Percentiles rank a stretch among this genome's conserved stretches.
phyloP scores from a whole-genome alignment of 1,139 yeast species.

The Geotrichum reessii region DNA sequence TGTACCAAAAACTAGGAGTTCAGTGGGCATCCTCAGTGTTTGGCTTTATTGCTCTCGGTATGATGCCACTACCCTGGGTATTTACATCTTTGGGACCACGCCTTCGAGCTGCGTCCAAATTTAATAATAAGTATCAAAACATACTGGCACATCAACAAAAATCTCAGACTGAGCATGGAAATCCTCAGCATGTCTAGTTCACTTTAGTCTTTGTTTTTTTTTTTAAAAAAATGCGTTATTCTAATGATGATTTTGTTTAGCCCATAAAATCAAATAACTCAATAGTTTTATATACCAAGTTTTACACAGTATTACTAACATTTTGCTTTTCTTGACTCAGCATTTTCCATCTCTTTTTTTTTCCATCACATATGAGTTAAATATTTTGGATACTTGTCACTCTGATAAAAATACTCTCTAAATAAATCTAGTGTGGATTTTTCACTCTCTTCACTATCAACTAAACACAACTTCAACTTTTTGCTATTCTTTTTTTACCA shows the following conservation, averaged over 20 bases:
- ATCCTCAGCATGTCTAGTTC: not conserved
- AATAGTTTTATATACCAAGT: not conserved
- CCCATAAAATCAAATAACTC: not conserved
- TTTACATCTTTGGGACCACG: conserved; percentile 53
- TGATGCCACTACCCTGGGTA: conserved; percentile 63
- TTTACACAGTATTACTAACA: not conserved
- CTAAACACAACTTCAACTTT: not conserved
- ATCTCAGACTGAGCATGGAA: not conserved
- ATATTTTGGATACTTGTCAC: not conserved
- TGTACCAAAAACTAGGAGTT: conserved; percentile 51
- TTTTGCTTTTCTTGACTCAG: not conserved
- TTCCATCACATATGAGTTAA: not conserved
- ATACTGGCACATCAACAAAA: not conserved
- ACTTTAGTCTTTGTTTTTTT: not conserved
- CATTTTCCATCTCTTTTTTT: not conserved
- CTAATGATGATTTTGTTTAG: not conserved
- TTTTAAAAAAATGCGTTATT: not conserved
- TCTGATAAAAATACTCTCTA: not conserved
- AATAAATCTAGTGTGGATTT: not conserved
- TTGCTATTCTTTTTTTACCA: not conserved
- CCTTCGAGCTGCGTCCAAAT: conserved; percentile 43
- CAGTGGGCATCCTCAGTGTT: conserved; percentile 59
- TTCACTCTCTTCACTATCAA: not conserved
- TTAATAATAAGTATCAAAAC: not conserved
- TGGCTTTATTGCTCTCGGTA: conserved; percentile 49